A percentile compares a stretch with the other conserved stretches of the same genome.
Evolutionary conservation across 2,329 filamentous ascomycete species (phyloP).

Genomic region (Emericellopsis cladophorae): DNA sequence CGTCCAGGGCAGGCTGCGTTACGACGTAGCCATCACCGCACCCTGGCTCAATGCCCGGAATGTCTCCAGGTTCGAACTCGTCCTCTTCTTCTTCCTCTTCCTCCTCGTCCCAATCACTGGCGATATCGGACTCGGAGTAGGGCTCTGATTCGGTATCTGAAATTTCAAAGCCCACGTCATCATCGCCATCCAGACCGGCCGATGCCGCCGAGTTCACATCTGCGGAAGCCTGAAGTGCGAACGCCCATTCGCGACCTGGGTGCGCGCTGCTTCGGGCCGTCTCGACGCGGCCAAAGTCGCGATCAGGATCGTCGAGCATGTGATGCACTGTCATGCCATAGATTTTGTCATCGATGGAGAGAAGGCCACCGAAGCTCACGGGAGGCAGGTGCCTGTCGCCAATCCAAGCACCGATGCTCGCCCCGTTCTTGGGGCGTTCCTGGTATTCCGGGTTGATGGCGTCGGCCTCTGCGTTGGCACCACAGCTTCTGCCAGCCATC

Average conservation of each 20-base stretch:
- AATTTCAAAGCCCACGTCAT: constrained; percentile 47
- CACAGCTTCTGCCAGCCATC: constrained; percentile 16
- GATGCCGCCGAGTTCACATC: constrained; percentile 22
- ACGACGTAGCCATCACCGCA: constrained; percentile 69
- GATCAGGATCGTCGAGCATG: constrained; percentile 67
- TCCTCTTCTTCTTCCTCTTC: constrained; percentile 41
- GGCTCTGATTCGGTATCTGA: constrained; percentile 48
- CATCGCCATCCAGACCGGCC: constrained; percentile 37
- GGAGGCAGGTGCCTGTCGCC: constrained; percentile 77
- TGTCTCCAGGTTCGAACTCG: constrained; percentile 56
- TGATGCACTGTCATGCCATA: constrained; percentile 97
- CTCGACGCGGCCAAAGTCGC: constrained; percentile 19
- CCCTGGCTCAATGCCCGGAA: constrained; percentile 62
- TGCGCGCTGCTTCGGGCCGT: constrained; percentile 24
- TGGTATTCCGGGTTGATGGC: constrained; percentile 67
- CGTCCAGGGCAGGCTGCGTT: constrained; percentile 84
- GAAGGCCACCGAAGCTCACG: constrained; percentile 79
- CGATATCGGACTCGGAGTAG: constrained; percentile 36
- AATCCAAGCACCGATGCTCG: constrained; percentile 85
- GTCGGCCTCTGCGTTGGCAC: constrained; percentile 16
- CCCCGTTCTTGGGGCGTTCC: constrained; percentile 66
- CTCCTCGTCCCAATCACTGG: constrained; percentile 37
- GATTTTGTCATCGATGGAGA: constrained; percentile 71
- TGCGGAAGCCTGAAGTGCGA: too few relatives aligned
- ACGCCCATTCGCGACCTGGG: constrained; percentile 26